A percentile compares a stretch with the other conserved stretches of the same genome.
These are phyloP conservation scores for Vaccinium myrtillus DNA, from an alignment of 148 eudicot genomes.

Conservation along the genomic window DNA sequence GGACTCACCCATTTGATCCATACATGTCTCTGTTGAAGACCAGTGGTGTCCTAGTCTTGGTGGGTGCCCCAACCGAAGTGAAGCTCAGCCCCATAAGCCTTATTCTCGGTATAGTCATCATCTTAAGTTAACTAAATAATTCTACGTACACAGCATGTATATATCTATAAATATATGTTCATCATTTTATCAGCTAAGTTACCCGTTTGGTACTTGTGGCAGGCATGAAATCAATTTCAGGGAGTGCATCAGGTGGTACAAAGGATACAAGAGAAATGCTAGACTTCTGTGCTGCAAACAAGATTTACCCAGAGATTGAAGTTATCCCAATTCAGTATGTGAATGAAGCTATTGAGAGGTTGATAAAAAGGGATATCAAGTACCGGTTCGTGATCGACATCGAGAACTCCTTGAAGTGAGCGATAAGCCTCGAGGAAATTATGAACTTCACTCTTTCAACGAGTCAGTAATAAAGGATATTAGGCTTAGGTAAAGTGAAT, in stretches of 20 bases:
- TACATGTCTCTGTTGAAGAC: conserved; percentile 62
- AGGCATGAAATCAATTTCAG: conserved; percentile 66
- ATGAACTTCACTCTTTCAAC: background rate
- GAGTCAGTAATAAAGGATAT: background rate
- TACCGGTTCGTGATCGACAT: conserved; percentile 83
- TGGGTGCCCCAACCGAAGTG: conserved; percentile 66
- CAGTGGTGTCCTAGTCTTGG: conserved; percentile 52
- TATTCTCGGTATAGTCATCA: conserved; percentile 35
- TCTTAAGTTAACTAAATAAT: background rate
- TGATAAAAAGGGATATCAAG: conserved; percentile 60
- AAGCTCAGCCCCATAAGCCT: conserved; percentile 61
- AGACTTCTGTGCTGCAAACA: conserved; percentile 63
- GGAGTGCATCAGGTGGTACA: conserved; percentile 74
- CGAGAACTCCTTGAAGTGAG: conserved; percentile 58
- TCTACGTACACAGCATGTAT: background rate
- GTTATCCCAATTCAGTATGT: conserved; percentile 63
- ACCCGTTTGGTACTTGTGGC: background rate
- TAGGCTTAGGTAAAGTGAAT: background rate
- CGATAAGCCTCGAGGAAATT: background rate
- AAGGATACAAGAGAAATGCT: conserved; percentile 70
- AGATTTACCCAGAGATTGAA: conserved; percentile 66
- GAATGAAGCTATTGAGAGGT: conserved; percentile 75
- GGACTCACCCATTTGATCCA: conserved; percentile 64
- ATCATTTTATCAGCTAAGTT: background rate
- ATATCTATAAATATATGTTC: background rate